phyloP scores from a whole-genome alignment of 768 basidiomycete genomes.

The Kwoniella heveanensis region DNA sequence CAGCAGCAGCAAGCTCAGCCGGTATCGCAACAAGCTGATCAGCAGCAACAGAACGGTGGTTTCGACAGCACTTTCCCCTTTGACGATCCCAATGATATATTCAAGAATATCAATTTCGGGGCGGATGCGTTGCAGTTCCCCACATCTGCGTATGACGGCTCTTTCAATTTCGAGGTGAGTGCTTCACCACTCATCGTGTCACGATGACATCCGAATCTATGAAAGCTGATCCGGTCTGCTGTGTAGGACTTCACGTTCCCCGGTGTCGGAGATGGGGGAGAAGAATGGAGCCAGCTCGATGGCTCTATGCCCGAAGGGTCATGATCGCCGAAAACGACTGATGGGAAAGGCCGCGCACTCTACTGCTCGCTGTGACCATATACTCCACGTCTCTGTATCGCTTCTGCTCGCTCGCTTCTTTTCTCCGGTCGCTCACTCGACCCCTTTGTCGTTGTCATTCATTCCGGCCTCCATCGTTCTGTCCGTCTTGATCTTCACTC shows the following conservation, averaged over 20 bases:
- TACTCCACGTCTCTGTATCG: too few species aligned
- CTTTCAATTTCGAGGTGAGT: conserved; percentile 23
- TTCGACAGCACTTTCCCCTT: conserved; percentile 12
- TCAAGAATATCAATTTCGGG: conserved; percentile 17
- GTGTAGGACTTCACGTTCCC: conserved; percentile 14
- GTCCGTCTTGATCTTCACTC: too few species aligned
- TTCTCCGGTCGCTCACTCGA: too few species aligned
- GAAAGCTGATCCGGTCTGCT: neutral
- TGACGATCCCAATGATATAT: conserved; percentile 17
- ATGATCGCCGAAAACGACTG: neutral
- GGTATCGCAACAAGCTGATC: conserved; percentile 1
- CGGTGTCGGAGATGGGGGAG: conserved; percentile 3
- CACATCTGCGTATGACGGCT: conserved; percentile 11
- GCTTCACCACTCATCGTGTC: too few species aligned
- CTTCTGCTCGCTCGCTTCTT: neutral
- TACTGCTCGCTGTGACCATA: too few species aligned
- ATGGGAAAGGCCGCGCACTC: too few species aligned
- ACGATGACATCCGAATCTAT: neutral
- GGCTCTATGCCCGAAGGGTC: conserved; percentile 3
- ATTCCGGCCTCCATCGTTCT: too few species aligned
- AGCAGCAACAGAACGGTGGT: conserved; percentile 7
- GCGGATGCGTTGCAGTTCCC: conserved; percentile 5
- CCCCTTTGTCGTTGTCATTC: neutral
- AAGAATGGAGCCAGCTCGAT: conserved; percentile 16
- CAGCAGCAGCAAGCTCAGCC: conserved; percentile 12